Percentiles rank a stretch among this genome's conserved stretches.
Evolutionary conservation across 2,329 filamentous ascomycete species (phyloP).

Genomic region (Claviceps spartinae): DNA sequence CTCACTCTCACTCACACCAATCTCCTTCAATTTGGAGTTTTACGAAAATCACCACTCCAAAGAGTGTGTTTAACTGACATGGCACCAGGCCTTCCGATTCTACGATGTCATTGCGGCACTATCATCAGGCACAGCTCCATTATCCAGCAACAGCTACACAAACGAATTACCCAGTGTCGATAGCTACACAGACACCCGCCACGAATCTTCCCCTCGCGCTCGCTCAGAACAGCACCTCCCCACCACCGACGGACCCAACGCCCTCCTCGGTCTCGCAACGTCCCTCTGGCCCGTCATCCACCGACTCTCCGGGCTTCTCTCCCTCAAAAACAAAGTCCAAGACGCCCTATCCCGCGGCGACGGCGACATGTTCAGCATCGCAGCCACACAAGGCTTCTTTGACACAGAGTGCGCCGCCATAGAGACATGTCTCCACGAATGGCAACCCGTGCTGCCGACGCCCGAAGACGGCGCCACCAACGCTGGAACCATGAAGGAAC

Average conservation of each 20-base stretch:
- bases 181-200: conserved; percentile 26
- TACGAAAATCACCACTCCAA: too few relatives aligned
- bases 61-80: background rate
- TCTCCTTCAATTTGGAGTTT: too few relatives aligned
- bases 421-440: conserved; percentile 39
- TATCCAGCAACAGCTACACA: conserved; percentile 30
- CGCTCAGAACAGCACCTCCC: conserved; percentile 28
- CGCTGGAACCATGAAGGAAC: conserved; percentile 23
- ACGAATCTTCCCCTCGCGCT: conserved; percentile 30
- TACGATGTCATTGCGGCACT: conserved; percentile 53
- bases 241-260: conserved; percentile 40
- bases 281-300: conserved; percentile 52
- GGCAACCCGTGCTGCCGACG: conserved; percentile 38
- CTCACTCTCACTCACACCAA: too few relatives aligned
- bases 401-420: conserved; percentile 39
- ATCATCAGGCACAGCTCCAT: conserved; percentile 44
- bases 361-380: conserved; percentile 24
- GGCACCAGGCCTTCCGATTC: conserved; percentile 44
- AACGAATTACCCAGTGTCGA: too few relatives aligned
- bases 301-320: conserved; percentile 40
- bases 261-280: conserved; percentile 46
- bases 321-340: conserved; percentile 38
- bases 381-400: conserved; percentile 35
- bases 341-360: conserved; percentile 28
- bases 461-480: background rate